A percentile compares a stretch with the other conserved stretches of the same genome.
These are phyloP conservation scores for Suillus alpinus DNA, from an alignment of 768 basidiomycete species.

Conservation along the genomic window DNA sequence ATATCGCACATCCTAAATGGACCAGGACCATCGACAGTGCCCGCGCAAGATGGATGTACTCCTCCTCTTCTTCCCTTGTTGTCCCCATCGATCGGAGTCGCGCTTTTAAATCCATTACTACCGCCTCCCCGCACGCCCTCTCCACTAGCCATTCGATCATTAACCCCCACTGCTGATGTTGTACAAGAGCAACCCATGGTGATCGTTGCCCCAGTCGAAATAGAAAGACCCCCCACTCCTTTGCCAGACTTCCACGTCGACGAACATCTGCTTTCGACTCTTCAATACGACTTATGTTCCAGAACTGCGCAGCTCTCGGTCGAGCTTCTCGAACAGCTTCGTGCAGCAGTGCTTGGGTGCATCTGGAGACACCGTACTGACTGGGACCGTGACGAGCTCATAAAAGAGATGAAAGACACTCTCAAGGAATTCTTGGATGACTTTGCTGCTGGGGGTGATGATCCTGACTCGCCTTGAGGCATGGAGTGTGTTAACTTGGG, in stretches of 20 bases:
- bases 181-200: slow-evolving; percentile 18
- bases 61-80: neutral
- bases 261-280: slow-evolving; percentile 41
- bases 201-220: slow-evolving; percentile 29
- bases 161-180: neutral
- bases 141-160: neutral
- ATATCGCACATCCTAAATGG: slow-evolving; percentile 28
- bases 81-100: neutral
- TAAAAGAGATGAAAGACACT: slow-evolving; percentile 55
- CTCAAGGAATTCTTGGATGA: slow-evolving; percentile 68
- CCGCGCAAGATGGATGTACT: neutral
- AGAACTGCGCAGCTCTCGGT: slow-evolving; percentile 63
- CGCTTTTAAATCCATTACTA: neutral
- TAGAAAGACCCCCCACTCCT: slow-evolving; percentile 65
- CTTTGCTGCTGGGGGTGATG: slow-evolving; percentile 34
- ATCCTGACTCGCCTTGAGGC: slow-evolving; percentile 7
- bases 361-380: slow-evolving; percentile 82
- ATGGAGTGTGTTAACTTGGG: neutral
- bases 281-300: slow-evolving; percentile 49
- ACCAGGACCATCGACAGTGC: neutral
- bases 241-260: slow-evolving; percentile 77
- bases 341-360: slow-evolving; percentile 74
- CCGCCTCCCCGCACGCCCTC: neutral
- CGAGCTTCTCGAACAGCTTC: slow-evolving; percentile 91
- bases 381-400: slow-evolving; percentile 76